phyloP scores from a whole-genome alignment of 768 basidiomycete genomes.

The Amanita pallidorosea region DNA sequence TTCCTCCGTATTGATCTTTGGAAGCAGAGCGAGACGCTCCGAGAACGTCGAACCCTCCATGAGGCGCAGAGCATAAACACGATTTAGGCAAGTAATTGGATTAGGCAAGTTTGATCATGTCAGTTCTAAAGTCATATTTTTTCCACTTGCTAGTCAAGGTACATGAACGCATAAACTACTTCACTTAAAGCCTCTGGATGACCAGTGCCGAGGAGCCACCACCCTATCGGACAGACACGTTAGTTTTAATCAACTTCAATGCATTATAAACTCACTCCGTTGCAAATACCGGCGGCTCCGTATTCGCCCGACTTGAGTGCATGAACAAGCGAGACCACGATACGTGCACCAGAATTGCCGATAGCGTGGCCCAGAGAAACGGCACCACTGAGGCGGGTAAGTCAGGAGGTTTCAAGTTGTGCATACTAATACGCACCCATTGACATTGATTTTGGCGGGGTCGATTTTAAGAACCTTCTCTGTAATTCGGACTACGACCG shows the following conservation, averaged over 20 bases:
- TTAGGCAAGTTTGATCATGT: no score
- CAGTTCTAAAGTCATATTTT: not conserved
- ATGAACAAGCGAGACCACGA: conserved; percentile 87
- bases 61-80: not conserved
- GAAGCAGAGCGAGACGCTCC: conserved; percentile 17
- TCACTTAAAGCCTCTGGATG: conserved; percentile 69
- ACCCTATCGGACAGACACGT: conserved; percentile 40
- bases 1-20: conserved; percentile 28
- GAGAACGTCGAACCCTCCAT: not conserved
- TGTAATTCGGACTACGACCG: conserved; percentile 82
- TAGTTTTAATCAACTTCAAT: conserved; percentile 4
- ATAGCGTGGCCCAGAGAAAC: conserved; percentile 95
- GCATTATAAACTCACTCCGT: conserved; percentile 57
- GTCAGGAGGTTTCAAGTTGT: conserved; percentile 4
- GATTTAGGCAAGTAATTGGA: no score
- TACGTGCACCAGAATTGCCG: conserved; percentile 91
- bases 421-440: conserved; percentile 47
- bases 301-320: conserved; percentile 89
- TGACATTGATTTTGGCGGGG: conserved; percentile 80
- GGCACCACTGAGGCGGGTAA: conserved; percentile 57
- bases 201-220: conserved; percentile 89
- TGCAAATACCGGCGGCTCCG: conserved; percentile 94
- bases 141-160: not conserved
- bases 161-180: not conserved
- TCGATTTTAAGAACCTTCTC: conserved; percentile 83